Evolutionary conservation across 1,284 basidiomycete genomes (phyloP).

Genomic region (Mycocalia duriaeana): DNA sequence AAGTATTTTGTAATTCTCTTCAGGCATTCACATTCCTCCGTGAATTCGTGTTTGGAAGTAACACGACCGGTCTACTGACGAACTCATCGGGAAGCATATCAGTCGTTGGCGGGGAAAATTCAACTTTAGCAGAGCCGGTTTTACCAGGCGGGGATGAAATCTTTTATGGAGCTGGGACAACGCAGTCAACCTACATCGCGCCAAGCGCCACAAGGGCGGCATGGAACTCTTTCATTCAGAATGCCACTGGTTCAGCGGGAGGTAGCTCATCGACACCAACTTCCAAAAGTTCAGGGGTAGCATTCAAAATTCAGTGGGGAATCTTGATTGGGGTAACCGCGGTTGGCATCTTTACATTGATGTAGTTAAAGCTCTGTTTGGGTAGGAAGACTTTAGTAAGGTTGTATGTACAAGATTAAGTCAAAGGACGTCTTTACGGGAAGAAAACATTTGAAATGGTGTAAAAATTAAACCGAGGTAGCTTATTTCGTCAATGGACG

Average conservation of each 20-base stretch:
- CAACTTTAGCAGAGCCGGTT: constrained; percentile 36
- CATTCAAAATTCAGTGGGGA: too few relatives aligned
- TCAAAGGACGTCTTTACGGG: too few relatives aligned
- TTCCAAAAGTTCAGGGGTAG: too few relatives aligned
- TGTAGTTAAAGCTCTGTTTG: too few relatives aligned
- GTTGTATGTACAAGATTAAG: too few relatives aligned
- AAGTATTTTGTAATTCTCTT: constrained; percentile 2
- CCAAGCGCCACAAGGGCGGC: constrained; percentile 50
- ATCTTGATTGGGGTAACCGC: too few relatives aligned
- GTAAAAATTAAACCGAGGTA: too few relatives aligned
- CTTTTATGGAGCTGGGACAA: constrained; percentile 45
- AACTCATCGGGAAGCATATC: constrained; percentile 20
- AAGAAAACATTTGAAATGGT: too few relatives aligned
- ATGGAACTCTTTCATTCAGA: constrained; percentile 44
- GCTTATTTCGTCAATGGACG: too few relatives aligned
- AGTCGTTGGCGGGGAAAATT: constrained; percentile 55
- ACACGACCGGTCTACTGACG: constrained; percentile 45
- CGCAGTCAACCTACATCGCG: constrained; percentile 45
- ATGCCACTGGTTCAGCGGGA: constrained; percentile 25
- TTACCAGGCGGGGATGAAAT: constrained; percentile 49
- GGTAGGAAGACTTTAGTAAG: too few relatives aligned
- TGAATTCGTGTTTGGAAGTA: constrained; percentile 55
- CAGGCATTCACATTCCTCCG: constrained; percentile 53
- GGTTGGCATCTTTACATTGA: too few relatives aligned
- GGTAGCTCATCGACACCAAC: too few relatives aligned